phyloP scores from a whole-genome alignment of 2,329 filamentous ascomycete genomes.

The Calonectria pseudoturangicola region DNA sequence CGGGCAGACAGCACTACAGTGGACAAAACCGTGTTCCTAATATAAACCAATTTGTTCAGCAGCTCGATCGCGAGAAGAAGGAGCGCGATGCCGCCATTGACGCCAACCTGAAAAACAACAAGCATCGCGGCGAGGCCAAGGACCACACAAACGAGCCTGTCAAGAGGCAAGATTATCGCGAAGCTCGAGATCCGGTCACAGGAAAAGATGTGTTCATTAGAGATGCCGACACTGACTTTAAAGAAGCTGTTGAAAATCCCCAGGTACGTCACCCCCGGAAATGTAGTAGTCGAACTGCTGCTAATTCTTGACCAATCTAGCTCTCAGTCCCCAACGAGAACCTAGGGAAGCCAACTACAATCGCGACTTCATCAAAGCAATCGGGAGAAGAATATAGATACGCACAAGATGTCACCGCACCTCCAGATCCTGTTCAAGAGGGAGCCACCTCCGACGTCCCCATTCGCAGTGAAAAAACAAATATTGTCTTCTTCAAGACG shows the following conservation, averaged over 20 bases:
- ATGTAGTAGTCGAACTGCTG: neutral
- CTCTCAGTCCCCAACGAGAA: constrained; percentile 94
- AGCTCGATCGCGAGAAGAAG: constrained; percentile 86
- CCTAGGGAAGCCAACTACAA: constrained; percentile 82
- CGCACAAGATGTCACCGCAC: constrained; percentile 92
- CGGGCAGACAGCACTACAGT: constrained; percentile 83
- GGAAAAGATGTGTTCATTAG: constrained; percentile 91
- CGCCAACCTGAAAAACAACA: constrained; percentile 65
- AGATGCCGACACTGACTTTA: constrained; percentile 82
- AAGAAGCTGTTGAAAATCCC: constrained; percentile 83
- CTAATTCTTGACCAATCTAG: constrained; percentile 60
- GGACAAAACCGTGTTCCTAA: constrained; percentile 90
- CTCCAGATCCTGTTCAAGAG: constrained; percentile 88
- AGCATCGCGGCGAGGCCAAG: constrained; percentile 60
- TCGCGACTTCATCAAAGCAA: constrained; percentile 82
- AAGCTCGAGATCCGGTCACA: constrained; percentile 91
- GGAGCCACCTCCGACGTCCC: constrained; percentile 94
- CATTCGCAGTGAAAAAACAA: constrained; percentile 97
- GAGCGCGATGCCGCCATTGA: constrained; percentile 84
- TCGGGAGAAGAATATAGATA: constrained; percentile 86
- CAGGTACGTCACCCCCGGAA: constrained; percentile 65
- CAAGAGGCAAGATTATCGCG: constrained; percentile 74
- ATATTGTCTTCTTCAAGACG: constrained; percentile 95
- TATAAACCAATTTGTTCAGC: constrained; percentile 87
- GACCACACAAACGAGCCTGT: constrained; percentile 65